Evolutionary conservation across 164 flowering plant species (phyloP), one percentile per base, ranked within the genome.

Genomic region (Pachysandra terminalis): DNA sequence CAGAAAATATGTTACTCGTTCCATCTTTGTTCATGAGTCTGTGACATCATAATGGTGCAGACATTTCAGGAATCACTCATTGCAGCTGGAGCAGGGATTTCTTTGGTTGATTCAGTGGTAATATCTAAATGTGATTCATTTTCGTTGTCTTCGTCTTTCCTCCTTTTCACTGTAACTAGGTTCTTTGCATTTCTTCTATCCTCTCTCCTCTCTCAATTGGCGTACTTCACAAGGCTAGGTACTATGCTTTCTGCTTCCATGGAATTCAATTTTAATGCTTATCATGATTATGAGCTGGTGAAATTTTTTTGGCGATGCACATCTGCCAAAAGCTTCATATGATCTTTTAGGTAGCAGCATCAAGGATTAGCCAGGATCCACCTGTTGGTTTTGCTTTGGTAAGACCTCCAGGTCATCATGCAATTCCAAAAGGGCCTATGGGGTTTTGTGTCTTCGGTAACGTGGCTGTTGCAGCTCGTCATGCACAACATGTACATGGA

Each of bases 361-460:
- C 96, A 61, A 83, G 64, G 68, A 61, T 67, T 37, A 67, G 68
- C 67, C 26, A 54, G 41, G 79, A 81, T 71, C 91, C 96, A 67
- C 96, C 96, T 13, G 74, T 75, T 12, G 98, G 96, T 61, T 91
- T 94, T 82, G 96, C 97, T 62, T 74, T 94, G 79, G 77, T 94
- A 71, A 82, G 97, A 73, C 97, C 98, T 53, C 97, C 98, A 19
- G 98, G 98, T 56, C 98, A 94, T 79, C 98, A 94, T 80, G 98
- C 98, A 48, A 79, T 94, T 78, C 98, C 96, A 26, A 79, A 85
- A 67, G 98, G 97, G 22, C 95, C 98, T 19, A 91, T 94, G 98
- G 98, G 98, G 3, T 94, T 91, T 73, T 94, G 98, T 79, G 95
- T 94, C 68, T 90, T 94, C 58, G 98, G 97, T 59, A 94, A 94